Evolutionary conservation across 805 yeast species (phyloP).

Genomic region (Spathaspora girioi): DNA sequence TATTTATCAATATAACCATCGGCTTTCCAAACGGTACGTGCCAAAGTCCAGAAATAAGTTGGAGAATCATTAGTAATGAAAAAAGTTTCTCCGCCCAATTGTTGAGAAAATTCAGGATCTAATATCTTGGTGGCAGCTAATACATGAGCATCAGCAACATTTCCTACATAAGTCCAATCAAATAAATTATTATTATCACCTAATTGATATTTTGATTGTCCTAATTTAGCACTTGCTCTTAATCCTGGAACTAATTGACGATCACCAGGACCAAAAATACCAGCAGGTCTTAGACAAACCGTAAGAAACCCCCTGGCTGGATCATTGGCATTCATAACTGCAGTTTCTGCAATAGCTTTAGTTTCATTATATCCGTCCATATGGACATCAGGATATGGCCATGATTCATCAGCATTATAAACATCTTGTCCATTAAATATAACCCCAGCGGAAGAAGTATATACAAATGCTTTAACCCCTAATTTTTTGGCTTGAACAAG

Average conservation of each 20-base stretch:
- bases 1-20: constrained; percentile 78
- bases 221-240: constrained; percentile 73
- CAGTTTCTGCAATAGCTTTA: constrained; percentile 84
- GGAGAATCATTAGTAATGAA: constrained; percentile 94
- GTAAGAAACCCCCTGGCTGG: constrained; percentile 49
- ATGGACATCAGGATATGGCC: constrained; percentile 88
- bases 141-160: constrained; percentile 95
- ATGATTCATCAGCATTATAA: constrained; percentile 86
- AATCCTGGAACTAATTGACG: constrained; percentile 94
- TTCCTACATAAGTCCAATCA: constrained; percentile 98
- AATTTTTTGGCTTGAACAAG: constrained; percentile 56
- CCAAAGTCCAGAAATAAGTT: constrained; percentile 94
- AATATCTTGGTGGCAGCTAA: constrained; percentile 80
- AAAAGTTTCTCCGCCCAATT: constrained; percentile 81
- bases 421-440: constrained; percentile 93
- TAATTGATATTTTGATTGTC: constrained; percentile 88
- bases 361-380: constrained; percentile 98
- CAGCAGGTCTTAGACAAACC: constrained; percentile 92
- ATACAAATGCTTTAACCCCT: constrained; percentile 67
- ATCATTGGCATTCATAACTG: constrained; percentile 72
- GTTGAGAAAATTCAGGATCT: constrained; percentile 34
- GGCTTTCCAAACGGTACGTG: constrained; percentile 95
- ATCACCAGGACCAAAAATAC: constrained; percentile 98
- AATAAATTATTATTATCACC: constrained; percentile 93
- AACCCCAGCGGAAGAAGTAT: constrained; percentile 97